Base-by-base conservation (phyloP, 148 eudicot species). In the Rhododendron molle region DNA sequence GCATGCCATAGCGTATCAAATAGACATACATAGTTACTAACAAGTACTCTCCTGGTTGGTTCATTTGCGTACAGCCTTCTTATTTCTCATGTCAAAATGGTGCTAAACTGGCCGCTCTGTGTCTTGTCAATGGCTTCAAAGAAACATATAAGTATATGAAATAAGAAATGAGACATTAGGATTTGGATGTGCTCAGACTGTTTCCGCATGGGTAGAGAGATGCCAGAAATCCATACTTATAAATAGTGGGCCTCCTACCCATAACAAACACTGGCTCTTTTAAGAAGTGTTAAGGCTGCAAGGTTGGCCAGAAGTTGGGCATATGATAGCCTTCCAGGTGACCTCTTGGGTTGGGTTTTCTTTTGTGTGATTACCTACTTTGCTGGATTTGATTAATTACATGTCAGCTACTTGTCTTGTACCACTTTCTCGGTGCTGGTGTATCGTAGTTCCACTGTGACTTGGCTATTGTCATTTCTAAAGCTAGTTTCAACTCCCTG, bases 401-500 rank as follows among this genome's bases (percentile, higher is more conserved):
- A 54, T 56, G 15, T 56, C 65, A 80, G 62, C 34, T 49, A 58
- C 71, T 81, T 81, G 83, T 36, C n/a, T 16, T 54, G 82, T 47
- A 36, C 78, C 13, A 80, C 34, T 69, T 40, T 58, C 0, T 32
- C 46, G 69, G 47, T 84, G 69, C 7, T 85, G 60, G 16, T 69
- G 52, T n/a, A 62, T 40, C 21, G 0, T 62, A 80, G 47, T 85
- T 74, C 79, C 20, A 2, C 1, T 44, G 16, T 82, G 14, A 81
- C 20, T 76, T 6, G 82, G 44, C 52, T 88, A 62, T 38, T 5
- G 43, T 69, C 54, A 46, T 72, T 81, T 86, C 80, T 81, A 72
- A 86, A 72, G 52, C 86, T 80, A 13, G 36, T 76, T 73, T 78
- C 44, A 50, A 78, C 76, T 26, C 73, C 3, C 46, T 85, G 76